Conservation (phyloP, 176 grass and related monocot genomes). For the Saccharum spontaneum region DNA sequence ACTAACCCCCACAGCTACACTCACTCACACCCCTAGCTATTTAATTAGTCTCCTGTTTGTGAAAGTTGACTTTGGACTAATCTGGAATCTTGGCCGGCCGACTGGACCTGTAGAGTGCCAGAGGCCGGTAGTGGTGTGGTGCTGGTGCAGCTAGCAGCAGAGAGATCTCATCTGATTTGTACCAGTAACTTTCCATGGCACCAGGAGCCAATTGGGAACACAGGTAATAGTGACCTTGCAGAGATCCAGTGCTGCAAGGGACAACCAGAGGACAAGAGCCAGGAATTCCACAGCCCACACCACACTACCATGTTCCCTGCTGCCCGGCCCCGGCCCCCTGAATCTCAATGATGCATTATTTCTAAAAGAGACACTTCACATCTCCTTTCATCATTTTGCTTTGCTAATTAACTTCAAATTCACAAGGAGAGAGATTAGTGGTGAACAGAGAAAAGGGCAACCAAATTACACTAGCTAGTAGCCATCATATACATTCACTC, state of each 20-base stretch:
- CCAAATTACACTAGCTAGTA: background rate
- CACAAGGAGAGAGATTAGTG: background rate
- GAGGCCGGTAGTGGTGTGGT: constrained; percentile 23
- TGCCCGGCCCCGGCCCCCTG: background rate
- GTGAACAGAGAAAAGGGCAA: background rate
- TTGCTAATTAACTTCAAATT: background rate
- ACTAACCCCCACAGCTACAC: background rate
- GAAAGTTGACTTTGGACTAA: constrained; percentile 19
- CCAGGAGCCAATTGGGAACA: constrained; percentile 42
- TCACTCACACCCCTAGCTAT: background rate
- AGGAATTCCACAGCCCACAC: constrained; percentile 49
- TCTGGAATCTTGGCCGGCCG: constrained; percentile 39
- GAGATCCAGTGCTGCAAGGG: constrained; percentile 29
- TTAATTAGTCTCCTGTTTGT: background rate
- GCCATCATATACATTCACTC: constrained; percentile 27
- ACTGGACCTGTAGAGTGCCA: background rate
- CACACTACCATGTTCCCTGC: constrained; percentile 35
- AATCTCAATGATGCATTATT: constrained; percentile 22
- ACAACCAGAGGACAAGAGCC: constrained; percentile 41
- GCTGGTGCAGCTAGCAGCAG: constrained; percentile 17
- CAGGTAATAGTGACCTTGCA: constrained; percentile 2
- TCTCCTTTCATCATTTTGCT: background rate
- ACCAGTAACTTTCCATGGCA: constrained; percentile 32
- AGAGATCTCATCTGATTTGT: constrained; percentile 50
- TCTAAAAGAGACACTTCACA: constrained; percentile 32